Conservation (phyloP, 345 rosid species). For the Hibiscus mutabilis region DNA sequence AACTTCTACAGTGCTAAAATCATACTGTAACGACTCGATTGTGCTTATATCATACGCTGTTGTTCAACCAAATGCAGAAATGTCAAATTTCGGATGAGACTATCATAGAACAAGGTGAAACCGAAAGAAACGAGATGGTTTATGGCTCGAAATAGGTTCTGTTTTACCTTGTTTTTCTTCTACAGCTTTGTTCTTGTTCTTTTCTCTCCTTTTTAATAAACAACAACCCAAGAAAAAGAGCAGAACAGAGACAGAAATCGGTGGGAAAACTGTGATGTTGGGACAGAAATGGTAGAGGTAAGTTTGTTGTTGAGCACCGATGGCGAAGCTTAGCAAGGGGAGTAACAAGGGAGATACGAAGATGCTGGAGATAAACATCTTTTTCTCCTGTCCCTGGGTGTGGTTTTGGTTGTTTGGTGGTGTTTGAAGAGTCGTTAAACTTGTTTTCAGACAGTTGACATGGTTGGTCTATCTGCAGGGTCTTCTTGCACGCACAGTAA, state of each 20-base stretch:
- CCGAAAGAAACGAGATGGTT: background rate
- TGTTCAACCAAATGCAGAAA: background rate
- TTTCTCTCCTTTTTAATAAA: conserved; percentile 11
- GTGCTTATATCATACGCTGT: background rate
- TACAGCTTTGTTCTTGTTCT: conserved; percentile 1
- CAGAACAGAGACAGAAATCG: background rate
- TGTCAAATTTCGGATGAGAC: background rate
- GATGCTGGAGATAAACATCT: no score
- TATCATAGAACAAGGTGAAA: background rate
- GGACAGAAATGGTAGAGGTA: no score
- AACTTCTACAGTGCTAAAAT: background rate
- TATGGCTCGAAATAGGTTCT: background rate
- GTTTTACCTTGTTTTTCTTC: conserved; percentile 1
- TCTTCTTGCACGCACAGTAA: conserved; percentile 18
- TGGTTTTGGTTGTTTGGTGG: no score
- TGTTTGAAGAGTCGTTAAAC: no score
- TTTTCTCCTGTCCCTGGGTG: no score
- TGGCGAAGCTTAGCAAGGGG: no score
- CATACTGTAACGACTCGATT: background rate
- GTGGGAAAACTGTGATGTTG: no score
- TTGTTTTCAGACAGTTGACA: no score
- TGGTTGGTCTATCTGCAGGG: conserved; percentile 17
- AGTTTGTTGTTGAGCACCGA: no score
- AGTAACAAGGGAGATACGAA: no score
- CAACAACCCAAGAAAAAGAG: conserved; percentile 2